These are phyloP conservation scores for Pholiota microspora DNA, from an alignment of 768 basidiomycete genomes.

Conservation along the genomic window DNA sequence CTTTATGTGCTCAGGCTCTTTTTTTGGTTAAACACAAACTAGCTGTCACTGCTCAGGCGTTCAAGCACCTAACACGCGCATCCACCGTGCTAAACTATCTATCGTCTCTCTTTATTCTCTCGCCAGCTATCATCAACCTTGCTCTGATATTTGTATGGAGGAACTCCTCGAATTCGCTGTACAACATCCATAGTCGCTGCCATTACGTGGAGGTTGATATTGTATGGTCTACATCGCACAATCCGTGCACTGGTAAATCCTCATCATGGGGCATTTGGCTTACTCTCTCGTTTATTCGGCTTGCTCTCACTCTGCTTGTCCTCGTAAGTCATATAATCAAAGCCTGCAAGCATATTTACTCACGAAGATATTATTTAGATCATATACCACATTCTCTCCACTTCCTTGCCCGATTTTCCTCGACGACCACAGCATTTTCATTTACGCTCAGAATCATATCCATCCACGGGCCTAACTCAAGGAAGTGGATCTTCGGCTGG, in stretches of 20 bases:
- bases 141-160: slow-evolving; percentile 55
- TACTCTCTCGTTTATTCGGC: slow-evolving; percentile 47
- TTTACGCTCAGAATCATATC: slow-evolving; percentile 18
- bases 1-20: slow-evolving; percentile 34
- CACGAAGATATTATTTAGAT: slow-evolving; percentile 8
- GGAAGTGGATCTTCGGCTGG: slow-evolving; percentile 3
- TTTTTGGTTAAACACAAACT: slow-evolving; percentile 38
- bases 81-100: slow-evolving; percentile 36
- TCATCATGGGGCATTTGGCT: slow-evolving; percentile 56
- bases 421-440: slow-evolving; percentile 18
- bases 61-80: slow-evolving; percentile 27
- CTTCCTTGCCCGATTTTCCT: slow-evolving; percentile 11
- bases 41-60: slow-evolving; percentile 28
- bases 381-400: slow-evolving; percentile 17
- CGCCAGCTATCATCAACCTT: slow-evolving; percentile 54
- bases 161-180: slow-evolving; percentile 32
- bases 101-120: slow-evolving; percentile 47
- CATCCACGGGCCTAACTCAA: slow-evolving; percentile 6
- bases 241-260: slow-evolving; percentile 25
- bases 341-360: not conserved
- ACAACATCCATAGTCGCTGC: slow-evolving; percentile 44
- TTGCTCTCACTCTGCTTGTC: slow-evolving; percentile 48
- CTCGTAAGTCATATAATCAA: slow-evolving; percentile 42
- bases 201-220: slow-evolving; percentile 45
- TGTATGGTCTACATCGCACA: slow-evolving; percentile 21